These are phyloP conservation scores for Umbelopsis vinacea DNA, from an alignment of 192 early-diverging fungal species.

Conservation along the genomic window DNA sequence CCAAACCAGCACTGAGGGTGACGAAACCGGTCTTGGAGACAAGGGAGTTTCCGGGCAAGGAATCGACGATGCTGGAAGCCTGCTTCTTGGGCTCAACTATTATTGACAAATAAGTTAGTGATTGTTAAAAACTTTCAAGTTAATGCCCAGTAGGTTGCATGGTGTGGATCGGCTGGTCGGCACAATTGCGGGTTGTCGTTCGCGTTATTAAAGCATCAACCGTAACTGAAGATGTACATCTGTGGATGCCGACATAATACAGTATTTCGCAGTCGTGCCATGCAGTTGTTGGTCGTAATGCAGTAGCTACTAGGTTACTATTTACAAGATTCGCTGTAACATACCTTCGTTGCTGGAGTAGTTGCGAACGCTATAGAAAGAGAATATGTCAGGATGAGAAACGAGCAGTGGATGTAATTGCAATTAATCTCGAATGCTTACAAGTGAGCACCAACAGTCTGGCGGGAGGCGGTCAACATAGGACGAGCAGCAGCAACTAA, in stretches of 20 bases:
- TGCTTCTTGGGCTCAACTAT: slow-evolving; percentile 75
- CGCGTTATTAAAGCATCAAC: neutral
- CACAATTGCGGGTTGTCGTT: neutral
- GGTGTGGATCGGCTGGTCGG: neutral
- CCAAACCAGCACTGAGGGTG: slow-evolving; percentile 79
- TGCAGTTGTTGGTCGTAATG: neutral
- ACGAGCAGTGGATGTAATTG: neutral
- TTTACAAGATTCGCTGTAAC: neutral
- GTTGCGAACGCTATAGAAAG: slow-evolving; percentile 31
- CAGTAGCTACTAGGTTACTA: neutral
- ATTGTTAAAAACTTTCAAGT: neutral
- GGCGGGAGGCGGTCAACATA: slow-evolving; percentile 36
- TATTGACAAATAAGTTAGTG: slow-evolving; percentile 35
- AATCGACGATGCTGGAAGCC: slow-evolving; percentile 90
- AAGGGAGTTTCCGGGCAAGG: slow-evolving; percentile 88
- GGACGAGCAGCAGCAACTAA: slow-evolving; percentile 34
- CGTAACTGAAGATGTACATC: neutral
- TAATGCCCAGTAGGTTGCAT: neutral
- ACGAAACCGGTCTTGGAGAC: slow-evolving; percentile 90
- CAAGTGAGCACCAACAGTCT: slow-evolving; percentile 35
- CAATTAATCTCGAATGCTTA: slow-evolving; percentile 21
- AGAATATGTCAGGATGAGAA: neutral
- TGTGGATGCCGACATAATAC: neutral
- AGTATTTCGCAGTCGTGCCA: neutral
- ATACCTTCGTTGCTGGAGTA: slow-evolving; percentile 34